Evolutionary conservation across 2,329 filamentous ascomycete species (phyloP).

Genomic region (Chaetomium globosum): DNA sequence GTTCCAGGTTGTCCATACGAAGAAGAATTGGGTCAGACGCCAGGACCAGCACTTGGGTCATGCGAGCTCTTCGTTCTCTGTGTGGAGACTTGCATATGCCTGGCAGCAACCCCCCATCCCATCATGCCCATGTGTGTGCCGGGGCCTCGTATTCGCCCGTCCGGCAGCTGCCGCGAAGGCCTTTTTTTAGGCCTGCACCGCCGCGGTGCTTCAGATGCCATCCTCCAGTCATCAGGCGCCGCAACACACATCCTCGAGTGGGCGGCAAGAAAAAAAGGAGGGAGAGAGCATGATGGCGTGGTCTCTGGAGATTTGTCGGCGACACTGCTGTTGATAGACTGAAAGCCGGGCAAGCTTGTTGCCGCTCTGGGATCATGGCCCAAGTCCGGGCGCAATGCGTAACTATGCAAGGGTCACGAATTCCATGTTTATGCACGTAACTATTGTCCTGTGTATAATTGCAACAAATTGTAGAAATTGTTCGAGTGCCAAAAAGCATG

Average conservation of each 20-base stretch:
- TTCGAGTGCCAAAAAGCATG: constrained; percentile 7
- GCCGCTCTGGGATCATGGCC: not conserved
- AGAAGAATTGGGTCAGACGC: not conserved
- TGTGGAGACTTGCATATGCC: constrained; percentile 8
- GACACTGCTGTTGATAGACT: not conserved
- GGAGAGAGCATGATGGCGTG: not conserved
- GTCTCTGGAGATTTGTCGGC: not conserved
- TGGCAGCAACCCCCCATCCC: constrained; percentile 20
- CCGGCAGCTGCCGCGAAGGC: constrained; percentile 22
- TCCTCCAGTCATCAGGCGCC: constrained; percentile 18
- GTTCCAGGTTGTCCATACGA: not conserved
- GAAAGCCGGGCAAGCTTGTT: not conserved
- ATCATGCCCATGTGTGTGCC: constrained; percentile 16
- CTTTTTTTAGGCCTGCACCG: constrained; percentile 31
- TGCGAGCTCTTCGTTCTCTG: not conserved
- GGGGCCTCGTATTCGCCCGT: constrained; percentile 32
- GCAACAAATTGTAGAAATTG: constrained; percentile 9
- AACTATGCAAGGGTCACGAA: not conserved
- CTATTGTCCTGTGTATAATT: not conserved
- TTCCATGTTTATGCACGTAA: constrained; percentile 10
- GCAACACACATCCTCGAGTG: constrained; percentile 10
- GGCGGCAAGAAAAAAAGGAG: constrained; percentile 1
- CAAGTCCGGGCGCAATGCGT: constrained; percentile 4
- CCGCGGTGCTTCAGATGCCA: constrained; percentile 26
- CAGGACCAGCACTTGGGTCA: not conserved